Conservation (phyloP, 2,329 filamentous ascomycete species). For the Colletotrichum lindemuthianum region DNA sequence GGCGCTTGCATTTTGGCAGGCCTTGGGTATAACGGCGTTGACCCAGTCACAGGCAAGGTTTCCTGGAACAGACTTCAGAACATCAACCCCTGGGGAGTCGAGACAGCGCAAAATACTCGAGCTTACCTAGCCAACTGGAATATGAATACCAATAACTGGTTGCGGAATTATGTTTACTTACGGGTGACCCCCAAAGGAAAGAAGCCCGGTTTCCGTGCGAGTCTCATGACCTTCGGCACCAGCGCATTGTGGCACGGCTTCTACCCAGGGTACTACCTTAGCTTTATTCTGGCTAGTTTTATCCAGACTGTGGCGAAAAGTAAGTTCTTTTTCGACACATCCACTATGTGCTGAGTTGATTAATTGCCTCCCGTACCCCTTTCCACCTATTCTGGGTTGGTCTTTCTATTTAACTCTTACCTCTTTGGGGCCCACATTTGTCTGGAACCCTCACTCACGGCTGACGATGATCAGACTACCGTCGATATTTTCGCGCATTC, state of each 20-base stretch:
- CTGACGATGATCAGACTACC: slow-evolving; percentile 72
- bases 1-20: slow-evolving; percentile 94
- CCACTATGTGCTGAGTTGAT: slow-evolving; percentile 9
- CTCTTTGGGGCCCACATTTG: too few species aligned
- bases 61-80: slow-evolving; percentile 91
- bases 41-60: slow-evolving; percentile 83
- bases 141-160: slow-evolving; percentile 97
- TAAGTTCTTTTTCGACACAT: slow-evolving; percentile 58
- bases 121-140: slow-evolving; percentile 95
- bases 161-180: slow-evolving; percentile 95
- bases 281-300: slow-evolving; percentile 89
- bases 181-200: slow-evolving; percentile 94
- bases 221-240: slow-evolving; percentile 91
- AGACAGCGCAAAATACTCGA: slow-evolving; percentile 92
- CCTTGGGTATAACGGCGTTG: slow-evolving; percentile 92
- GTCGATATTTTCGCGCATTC: slow-evolving; percentile 89
- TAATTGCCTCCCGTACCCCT: too few species aligned
- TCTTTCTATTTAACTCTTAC: too few species aligned
- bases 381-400: too few species aligned
- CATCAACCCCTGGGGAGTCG: slow-evolving; percentile 85
- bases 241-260: slow-evolving; percentile 99
- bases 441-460: neutral
- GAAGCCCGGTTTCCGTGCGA: slow-evolving; percentile 96
- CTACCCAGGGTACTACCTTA: slow-evolving; percentile 94
- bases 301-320: slow-evolving; percentile 95